Conservation (phyloP, 2,329 filamentous ascomycete species). For the Aspergillus persii region DNA sequence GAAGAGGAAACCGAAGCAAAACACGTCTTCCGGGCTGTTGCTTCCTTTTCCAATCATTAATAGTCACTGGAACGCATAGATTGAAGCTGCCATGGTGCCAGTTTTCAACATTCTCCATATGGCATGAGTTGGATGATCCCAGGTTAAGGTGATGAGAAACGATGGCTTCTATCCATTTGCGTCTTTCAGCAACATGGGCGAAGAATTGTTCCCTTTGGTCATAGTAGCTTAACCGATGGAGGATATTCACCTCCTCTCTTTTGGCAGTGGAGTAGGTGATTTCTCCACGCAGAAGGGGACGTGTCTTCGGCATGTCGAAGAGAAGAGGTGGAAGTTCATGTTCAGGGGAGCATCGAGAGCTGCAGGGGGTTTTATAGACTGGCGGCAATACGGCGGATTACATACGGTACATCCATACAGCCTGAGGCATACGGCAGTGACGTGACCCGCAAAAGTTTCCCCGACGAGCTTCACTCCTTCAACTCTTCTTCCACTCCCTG, state of each 20-base stretch:
- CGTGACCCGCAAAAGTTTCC: conserved; percentile 15
- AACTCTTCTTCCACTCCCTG: conserved; percentile 3
- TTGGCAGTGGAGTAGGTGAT: background rate
- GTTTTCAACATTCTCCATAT: background rate
- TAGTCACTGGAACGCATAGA: background rate
- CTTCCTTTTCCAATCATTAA: background rate
- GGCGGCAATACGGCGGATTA: too few relatives aligned
- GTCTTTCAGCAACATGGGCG: background rate
- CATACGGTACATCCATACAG: background rate
- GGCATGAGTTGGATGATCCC: background rate
- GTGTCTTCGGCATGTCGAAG: too few relatives aligned
- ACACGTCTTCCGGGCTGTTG: background rate
- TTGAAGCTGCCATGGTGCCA: background rate
- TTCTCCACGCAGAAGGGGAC: background rate
- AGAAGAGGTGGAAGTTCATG: too few relatives aligned
- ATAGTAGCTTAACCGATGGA: background rate
- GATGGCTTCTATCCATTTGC: background rate
- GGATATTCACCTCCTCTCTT: background rate
- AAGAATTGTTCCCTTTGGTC: background rate
- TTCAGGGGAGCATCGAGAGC: too few relatives aligned
- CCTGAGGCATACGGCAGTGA: conserved; percentile 10
- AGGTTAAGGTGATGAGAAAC: background rate
- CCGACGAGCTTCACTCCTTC: conserved; percentile 19
- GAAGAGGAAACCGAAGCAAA: background rate
- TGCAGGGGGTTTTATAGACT: too few relatives aligned